Evolutionary conservation across 2,329 filamentous ascomycete species (phyloP).

Genomic region (Venturia asperata): DNA sequence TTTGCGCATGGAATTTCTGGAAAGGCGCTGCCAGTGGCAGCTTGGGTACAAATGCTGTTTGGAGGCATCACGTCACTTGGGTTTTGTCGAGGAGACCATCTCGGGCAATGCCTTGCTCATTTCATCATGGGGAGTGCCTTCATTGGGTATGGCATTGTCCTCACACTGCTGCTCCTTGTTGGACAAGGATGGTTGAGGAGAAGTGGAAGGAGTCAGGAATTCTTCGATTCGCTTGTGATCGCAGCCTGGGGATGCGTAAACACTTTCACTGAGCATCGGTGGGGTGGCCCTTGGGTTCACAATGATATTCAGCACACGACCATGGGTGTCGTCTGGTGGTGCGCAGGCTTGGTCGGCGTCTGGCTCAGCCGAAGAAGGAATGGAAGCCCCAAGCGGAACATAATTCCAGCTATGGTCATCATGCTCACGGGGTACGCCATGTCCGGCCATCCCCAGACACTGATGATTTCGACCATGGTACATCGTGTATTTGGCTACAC

Average conservation of each 20-base stretch:
- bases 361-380: constrained; percentile 84
- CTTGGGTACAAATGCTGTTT: constrained; percentile 93
- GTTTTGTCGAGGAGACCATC: constrained; percentile 85
- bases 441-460: constrained; percentile 79
- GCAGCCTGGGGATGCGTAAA: constrained; percentile 95
- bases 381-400: constrained; percentile 81
- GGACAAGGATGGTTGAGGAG: constrained; percentile 81
- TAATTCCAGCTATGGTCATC: constrained; percentile 87
- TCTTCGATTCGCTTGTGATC: constrained; percentile 89
- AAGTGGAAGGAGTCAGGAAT: constrained; percentile 85
- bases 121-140: constrained; percentile 99
- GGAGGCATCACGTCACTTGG: constrained; percentile 87
- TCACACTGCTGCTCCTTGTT: constrained; percentile 79
- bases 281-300: constrained; percentile 80
- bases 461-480: constrained; percentile 78
- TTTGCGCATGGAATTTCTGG: constrained; percentile 72
- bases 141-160: constrained; percentile 82
- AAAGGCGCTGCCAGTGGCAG: constrained; percentile 76
- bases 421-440: constrained; percentile 92
- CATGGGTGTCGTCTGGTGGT: constrained; percentile 99
- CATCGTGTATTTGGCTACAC: constrained; percentile 91
- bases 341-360: constrained; percentile 79
- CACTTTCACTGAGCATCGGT: constrained; percentile 94
- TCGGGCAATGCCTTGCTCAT: constrained; percentile 88
- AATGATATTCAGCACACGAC: constrained; percentile 97